phyloP scores from a whole-genome alignment of 768 basidiomycete species.

The Leccinum fibrillosum region DNA sequence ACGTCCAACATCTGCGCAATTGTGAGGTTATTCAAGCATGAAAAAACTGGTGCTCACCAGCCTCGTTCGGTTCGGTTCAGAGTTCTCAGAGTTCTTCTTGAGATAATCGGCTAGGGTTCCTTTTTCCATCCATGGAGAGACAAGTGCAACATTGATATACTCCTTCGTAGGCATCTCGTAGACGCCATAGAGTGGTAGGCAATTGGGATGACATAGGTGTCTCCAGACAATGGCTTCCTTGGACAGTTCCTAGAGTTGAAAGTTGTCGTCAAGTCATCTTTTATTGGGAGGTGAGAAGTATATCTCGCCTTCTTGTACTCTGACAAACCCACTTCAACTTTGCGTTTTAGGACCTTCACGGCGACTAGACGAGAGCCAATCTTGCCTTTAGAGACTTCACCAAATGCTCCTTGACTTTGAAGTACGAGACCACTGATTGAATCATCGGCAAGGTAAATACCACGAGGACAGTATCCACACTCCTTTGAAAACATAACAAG shows the following conservation, averaged over 20 bases:
- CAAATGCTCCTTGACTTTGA: constrained; percentile 18
- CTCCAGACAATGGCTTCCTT: constrained; percentile 35
- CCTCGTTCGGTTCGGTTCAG: constrained; percentile 22
- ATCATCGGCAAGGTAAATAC: constrained; percentile 8
- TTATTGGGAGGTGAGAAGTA: neutral
- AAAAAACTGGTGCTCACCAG: constrained; percentile 28
- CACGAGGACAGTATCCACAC: constrained; percentile 17
- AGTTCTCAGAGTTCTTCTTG: constrained; percentile 17
- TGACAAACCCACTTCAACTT: neutral
- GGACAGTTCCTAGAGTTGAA: constrained; percentile 18
- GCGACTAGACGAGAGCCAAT: constrained; percentile 24
- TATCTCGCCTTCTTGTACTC: constrained; percentile 19
- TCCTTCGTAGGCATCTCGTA: constrained; percentile 17
- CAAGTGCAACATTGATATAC: constrained; percentile 22
- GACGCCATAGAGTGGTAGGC: constrained; percentile 35
- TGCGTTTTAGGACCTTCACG: constrained; percentile 19
- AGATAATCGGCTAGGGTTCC: constrained; percentile 33
- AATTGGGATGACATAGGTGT: constrained; percentile 33
- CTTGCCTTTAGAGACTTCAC: constrained; percentile 19
- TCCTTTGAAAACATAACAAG: constrained; percentile 20
- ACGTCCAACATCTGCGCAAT: constrained; percentile 39
- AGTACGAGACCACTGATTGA: constrained; percentile 6
- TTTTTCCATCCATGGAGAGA: constrained; percentile 40
- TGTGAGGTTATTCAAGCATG: neutral
- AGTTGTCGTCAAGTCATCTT: neutral